Evolutionary conservation across 2,329 filamentous ascomycete species (phyloP), one percentile per base, ranked within the genome.

Genomic region (Neofusicoccum cordaticola): DNA sequence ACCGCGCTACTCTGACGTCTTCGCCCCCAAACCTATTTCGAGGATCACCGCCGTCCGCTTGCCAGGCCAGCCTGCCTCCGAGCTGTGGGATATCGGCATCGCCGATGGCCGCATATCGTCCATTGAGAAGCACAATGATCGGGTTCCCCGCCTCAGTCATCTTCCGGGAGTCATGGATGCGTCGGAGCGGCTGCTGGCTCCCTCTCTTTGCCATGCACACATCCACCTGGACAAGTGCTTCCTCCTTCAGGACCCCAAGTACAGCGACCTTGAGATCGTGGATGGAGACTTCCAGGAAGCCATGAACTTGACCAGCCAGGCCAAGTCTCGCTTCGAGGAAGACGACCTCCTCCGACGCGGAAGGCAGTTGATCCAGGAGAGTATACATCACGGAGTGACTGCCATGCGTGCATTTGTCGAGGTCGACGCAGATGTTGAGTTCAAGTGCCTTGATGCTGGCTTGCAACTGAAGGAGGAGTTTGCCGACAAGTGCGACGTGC

Each of bases 391-490:
- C 39, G 89, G 89, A 4, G 89, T 91, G 2, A 90, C 88, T 0
- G 83, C 85, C 19, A 87, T 90, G 80, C 83, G 89, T 66, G 87
- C 87, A 1, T 92, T 91, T 71, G 88, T 91, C 53, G 89, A 92
- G 75, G 81, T 91, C 1, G 89, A 91, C 73, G 81, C 83, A 47
- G 83, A 84, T 8, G 88, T 90, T 1, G 77, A 80, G 4, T 75
- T 83, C 63, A 84, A 82, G 66, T 88, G 86, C 68, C 74, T 89
- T 3, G 78, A 84, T 45, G 85, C 84, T 2, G 88, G 86, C 0
- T 71, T 87, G 31, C 76, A 75, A 37, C 78, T 92, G 52, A 88
- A 87, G 73, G 69, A 79, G 2, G 77, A 83, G 61, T 88, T 85
- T 72, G 71, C 74, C 11, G 78, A 82, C 19, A 75, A 79, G 7